Conservation (phyloP, 352 stramenopile species). For the Globisporangium ultimum region DNA sequence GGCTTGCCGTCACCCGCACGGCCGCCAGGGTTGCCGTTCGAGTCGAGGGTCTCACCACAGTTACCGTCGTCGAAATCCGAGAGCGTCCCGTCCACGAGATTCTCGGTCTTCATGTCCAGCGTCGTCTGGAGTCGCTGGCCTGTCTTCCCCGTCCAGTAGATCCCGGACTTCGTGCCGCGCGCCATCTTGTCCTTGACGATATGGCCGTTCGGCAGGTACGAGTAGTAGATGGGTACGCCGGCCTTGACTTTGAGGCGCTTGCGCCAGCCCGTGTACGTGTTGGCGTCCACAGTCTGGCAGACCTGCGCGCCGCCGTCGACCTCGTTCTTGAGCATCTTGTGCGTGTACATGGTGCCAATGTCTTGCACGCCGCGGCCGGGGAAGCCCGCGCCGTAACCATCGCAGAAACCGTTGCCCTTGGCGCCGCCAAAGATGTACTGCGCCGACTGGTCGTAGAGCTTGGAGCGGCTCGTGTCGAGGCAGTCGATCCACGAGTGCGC, state of each 20-base stretch:
- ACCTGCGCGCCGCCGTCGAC: slow-evolving; percentile 42
- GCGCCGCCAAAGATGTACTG: slow-evolving; percentile 66
- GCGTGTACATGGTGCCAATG: slow-evolving; percentile 54
- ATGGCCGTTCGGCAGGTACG: slow-evolving; percentile 38
- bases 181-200: slow-evolving; percentile 70
- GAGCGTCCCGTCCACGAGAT: slow-evolving; percentile 43
- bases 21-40: slow-evolving; percentile 33
- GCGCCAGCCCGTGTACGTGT: slow-evolving; percentile 60
- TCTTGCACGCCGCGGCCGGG: slow-evolving; percentile 44
- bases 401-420: slow-evolving; percentile 61
- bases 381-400: slow-evolving; percentile 64
- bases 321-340: slow-evolving; percentile 72
- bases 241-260: slow-evolving; percentile 39
- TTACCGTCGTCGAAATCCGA: slow-evolving; percentile 58
- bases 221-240: slow-evolving; percentile 31
- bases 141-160: slow-evolving; percentile 60
- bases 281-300: slow-evolving; percentile 40
- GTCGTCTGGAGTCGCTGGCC: slow-evolving; percentile 34
- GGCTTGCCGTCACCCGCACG: slow-evolving; percentile 59
- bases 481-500: slow-evolving; percentile 81
- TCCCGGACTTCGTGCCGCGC: slow-evolving; percentile 48
- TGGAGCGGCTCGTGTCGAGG: slow-evolving; percentile 57
- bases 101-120: slow-evolving; percentile 42
- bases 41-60: slow-evolving; percentile 51
- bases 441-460: slow-evolving; percentile 60